Evolutionary conservation across 2,329 filamentous ascomycete species (phyloP), one percentile per base, ranked within the genome.

Genomic region (Arthrobotrys entomopaga): DNA sequence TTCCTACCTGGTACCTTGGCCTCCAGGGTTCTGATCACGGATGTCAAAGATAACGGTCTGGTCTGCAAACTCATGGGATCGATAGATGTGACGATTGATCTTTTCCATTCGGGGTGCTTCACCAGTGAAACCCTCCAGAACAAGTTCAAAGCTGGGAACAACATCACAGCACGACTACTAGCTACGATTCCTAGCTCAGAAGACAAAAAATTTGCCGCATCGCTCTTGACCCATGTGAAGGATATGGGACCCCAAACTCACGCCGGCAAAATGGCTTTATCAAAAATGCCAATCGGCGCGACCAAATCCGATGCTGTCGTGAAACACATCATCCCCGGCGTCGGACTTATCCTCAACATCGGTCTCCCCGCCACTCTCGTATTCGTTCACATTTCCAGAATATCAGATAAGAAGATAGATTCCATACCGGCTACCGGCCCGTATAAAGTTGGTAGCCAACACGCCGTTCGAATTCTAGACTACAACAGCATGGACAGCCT

Each of bases 1-100:
- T 97, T 96, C 82, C 86, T 97, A 5, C 95, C 96, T 0, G 96
- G 95, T 77, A 95, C 92, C n/a, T 89, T 90, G 4, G 92, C 93
- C 40, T 58, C 71, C 7, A 93, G 97, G 78, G 85, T 97, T 10
- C 84, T 98, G 56, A 83, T 99, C 42, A 90, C 91, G 1, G 90
- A 95, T 53, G 87, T 91, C 13, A 88, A 73, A 20, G 77, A 89
- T 10, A 82, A 86, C 11, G 95, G 95, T n/a, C 82, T 99, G 71
- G 84, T 87, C 56, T 95, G 95, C 78, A 97, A 97, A 81, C 87
- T 98, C 50, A 91, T 99, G 86, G 96, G 95, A 15, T 88, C 93
- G 80, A 83, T 99, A 22, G 92, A 97, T 82, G 91, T 92, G 10
- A 97, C 93, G 0, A 93, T 94, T 16, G 95, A 99, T 81, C 81